phyloP scores from a whole-genome alignment of 1,284 basidiomycete genomes.

The Ceratobasidium sp. region DNA sequence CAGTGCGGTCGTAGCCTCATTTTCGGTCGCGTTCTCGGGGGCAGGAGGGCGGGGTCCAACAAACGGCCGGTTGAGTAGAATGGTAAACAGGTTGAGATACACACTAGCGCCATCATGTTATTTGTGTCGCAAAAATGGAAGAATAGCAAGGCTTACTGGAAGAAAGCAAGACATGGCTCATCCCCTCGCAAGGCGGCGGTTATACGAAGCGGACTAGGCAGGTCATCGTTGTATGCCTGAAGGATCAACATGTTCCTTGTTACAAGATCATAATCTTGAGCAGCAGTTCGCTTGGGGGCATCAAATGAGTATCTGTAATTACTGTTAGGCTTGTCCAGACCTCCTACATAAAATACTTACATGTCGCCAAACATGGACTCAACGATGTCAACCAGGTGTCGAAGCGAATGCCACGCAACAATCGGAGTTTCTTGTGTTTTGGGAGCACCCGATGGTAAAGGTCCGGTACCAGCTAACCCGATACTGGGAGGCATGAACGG shows the following conservation, averaged over 20 bases:
- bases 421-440: slow-evolving; percentile 28
- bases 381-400: slow-evolving; percentile 36
- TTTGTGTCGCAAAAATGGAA: too few species aligned
- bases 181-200: slow-evolving; percentile 36
- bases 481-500: slow-evolving; percentile 35
- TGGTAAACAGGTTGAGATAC: slow-evolving; percentile 35
- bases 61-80: slow-evolving; percentile 40
- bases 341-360: background rate
- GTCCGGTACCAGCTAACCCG: slow-evolving; percentile 19
- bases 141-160: slow-evolving; percentile 25
- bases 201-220: slow-evolving; percentile 37
- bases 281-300: slow-evolving; percentile 22
- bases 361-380: slow-evolving; percentile 38
- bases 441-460: background rate
- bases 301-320: slow-evolving; percentile 36
- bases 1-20: slow-evolving; percentile 1
- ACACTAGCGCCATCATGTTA: slow-evolving; percentile 8
- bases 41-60: slow-evolving; percentile 27
- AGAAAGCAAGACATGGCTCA: slow-evolving; percentile 38
- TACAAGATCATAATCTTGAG: slow-evolving; percentile 38
- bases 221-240: slow-evolving; percentile 37
- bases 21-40: slow-evolving; percentile 7
- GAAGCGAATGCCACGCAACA: slow-evolving; percentile 33
- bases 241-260: slow-evolving; percentile 38
- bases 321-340: background rate